Conservation (phyloP, 305 asterid species). For the Solanum aculeatissimum region DNA sequence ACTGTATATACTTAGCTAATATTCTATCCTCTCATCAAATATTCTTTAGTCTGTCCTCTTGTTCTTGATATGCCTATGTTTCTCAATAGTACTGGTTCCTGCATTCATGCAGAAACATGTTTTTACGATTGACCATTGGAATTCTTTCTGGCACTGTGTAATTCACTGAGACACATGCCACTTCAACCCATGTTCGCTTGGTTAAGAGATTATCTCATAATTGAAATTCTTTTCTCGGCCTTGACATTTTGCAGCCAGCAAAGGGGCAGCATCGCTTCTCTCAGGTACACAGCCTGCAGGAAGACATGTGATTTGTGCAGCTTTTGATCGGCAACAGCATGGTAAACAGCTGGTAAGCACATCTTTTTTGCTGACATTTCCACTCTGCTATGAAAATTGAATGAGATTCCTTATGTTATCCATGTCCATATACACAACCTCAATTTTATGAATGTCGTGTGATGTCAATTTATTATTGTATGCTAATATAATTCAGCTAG, state of each 20-base stretch:
- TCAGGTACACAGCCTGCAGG: conserved; percentile 55
- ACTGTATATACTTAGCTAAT: background rate
- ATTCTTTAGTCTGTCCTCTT: background rate
- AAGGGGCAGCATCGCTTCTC: conserved; percentile 62
- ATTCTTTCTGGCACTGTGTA: background rate
- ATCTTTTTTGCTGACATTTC: conserved; percentile 2
- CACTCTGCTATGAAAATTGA: background rate
- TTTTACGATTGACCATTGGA: background rate
- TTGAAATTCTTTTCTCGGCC: background rate
- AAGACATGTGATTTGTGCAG: conserved; percentile 66
- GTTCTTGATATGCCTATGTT: background rate
- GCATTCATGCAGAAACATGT: background rate
- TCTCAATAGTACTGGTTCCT: background rate
- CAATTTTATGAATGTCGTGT: background rate
- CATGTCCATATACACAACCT: background rate
- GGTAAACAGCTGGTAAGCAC: conserved; percentile 73
- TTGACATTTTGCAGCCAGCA: conserved; percentile 39
- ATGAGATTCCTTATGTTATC: background rate
- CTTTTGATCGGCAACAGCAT: conserved; percentile 73
- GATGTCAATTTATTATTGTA: background rate
- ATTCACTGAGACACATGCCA: background rate
- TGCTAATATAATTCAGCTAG: background rate
- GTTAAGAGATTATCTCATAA: background rate
- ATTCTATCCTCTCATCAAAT: background rate
- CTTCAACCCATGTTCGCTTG: background rate